A percentile compares a stretch with the other conserved stretches of the same genome.
Evolutionary conservation across 345 rosid species (phyloP).

Genomic region (Streptanthus diversifolius): DNA sequence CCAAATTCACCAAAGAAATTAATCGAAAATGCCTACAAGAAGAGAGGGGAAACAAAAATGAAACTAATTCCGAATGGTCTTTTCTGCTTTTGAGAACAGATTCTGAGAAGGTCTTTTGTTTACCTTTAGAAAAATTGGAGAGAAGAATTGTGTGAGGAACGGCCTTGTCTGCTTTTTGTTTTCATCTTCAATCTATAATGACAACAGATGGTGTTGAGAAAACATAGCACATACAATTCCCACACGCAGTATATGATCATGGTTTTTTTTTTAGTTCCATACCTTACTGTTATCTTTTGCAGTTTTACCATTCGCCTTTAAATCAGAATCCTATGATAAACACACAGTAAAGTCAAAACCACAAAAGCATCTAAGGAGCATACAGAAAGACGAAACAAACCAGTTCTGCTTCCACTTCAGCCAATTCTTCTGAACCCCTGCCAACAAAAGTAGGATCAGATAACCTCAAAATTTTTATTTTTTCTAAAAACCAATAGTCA

Average conservation of each 20-base stretch:
- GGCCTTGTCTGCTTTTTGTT: constrained; percentile 70
- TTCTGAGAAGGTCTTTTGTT: not conserved
- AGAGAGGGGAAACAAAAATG: constrained; percentile 1
- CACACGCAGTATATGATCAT: not conserved
- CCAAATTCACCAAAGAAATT: constrained; percentile 99
- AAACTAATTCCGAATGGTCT: constrained; percentile 11
- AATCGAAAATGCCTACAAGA: constrained; percentile 86
- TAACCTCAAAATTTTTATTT: too few species aligned
- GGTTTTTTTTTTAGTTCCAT: not conserved
- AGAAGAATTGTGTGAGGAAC: constrained; percentile 71
- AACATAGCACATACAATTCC: not conserved
- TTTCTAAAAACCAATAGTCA: not conserved
- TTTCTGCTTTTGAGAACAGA: not conserved
- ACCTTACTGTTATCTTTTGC: constrained; percentile 60
- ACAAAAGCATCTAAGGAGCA: not conserved
- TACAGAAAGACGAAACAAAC: constrained; percentile 37
- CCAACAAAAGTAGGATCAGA: constrained; percentile 2
- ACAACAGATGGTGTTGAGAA: not conserved
- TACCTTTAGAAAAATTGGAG: constrained; percentile 92
- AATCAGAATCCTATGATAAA: constrained; percentile 62
- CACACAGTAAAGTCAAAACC: constrained; percentile 6
- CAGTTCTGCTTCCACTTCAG: constrained; percentile 89
- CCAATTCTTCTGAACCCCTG: constrained; percentile 82
- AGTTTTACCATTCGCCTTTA: constrained; percentile 46
- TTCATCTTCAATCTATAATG: constrained; percentile 62